These are phyloP conservation scores for Penicillium herquei DNA, from an alignment of 495 filamentous ascomycete genomes.

Conservation along the genomic window DNA sequence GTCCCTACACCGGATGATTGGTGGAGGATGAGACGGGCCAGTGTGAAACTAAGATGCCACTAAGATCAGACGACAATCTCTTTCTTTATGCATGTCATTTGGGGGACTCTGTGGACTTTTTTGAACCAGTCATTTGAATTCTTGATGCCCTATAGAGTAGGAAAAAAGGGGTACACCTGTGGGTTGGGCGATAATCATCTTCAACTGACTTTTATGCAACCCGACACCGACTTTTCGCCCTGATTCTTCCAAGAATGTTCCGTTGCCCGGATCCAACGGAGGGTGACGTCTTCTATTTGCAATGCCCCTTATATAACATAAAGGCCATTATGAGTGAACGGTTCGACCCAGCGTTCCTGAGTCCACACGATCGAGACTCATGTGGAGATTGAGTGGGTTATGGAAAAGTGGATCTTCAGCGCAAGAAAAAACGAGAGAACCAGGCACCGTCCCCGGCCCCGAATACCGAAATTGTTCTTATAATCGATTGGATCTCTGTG, in stretches of 20 bases:
- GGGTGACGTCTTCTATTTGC: constrained; percentile 20
- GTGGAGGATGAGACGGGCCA: constrained; percentile 17
- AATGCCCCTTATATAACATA: constrained; percentile 5
- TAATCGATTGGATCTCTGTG: background rate
- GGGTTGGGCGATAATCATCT: background rate
- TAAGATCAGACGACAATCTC: constrained; percentile 12
- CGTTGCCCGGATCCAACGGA: background rate
- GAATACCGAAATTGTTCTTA: background rate
- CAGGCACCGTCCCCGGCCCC: background rate
- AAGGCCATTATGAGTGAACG: constrained; percentile 16
- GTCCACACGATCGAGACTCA: constrained; percentile 18
- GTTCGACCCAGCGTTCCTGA: constrained; percentile 28
- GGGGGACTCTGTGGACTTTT: background rate
- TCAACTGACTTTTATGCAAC: constrained; percentile 4
- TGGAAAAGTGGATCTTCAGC: constrained; percentile 11
- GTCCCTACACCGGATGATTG: constrained; percentile 13
- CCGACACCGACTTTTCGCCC: constrained; percentile 25
- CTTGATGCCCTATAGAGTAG: background rate
- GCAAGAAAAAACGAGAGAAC: constrained; percentile 10
- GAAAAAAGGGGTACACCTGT: background rate
- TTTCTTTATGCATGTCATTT: constrained; percentile 3
- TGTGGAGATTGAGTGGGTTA: constrained; percentile 12
- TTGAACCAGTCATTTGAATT: background rate
- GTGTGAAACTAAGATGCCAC: constrained; percentile 13
- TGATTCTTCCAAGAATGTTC: background rate